Base-by-base conservation (phyloP, 2,329 filamentous ascomycete genomes). In the Aureobasidium leucospermi region DNA sequence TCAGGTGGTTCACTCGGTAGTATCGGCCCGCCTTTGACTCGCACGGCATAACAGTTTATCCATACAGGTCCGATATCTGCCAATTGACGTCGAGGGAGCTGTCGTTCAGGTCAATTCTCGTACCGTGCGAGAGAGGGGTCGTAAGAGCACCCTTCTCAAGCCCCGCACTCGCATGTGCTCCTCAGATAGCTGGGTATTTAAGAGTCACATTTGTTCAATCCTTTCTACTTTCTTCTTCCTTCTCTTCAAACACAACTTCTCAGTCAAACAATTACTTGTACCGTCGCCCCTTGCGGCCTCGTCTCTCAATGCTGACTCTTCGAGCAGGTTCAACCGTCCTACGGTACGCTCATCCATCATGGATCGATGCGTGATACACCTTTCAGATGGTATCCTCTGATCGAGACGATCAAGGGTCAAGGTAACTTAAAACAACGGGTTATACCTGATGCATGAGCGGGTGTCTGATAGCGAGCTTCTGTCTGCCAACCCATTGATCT, bases 401-500 rank as follows among this genome's bases (percentile, higher is more conserved):
- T 61, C 61, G 49, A 60, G 56, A 52, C 55, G 43, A 47, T 60
- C 53, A 58, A 58, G 55, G 39, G 59, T 66, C 65, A 65, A 67
- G 65, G 65, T 66, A 67, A 63, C 61, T 63, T 62, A 48, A 52
- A 64, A 39, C 61, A 47, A 45, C 58, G 51, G 47, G 47, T 51
- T 61, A 39, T 23, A 58, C 42, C 32, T 62, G 64, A 65, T 65
- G 65, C 66, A 67, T 67, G 65, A 64, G 62, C 66, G 64, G 66
- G 65, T 66, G 66, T 64, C 60, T 61, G 64, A 63, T 51, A 47
- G 46, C 39, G 46, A 57, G 43, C 36, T 49, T 58, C 59, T 58
- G 23, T 51, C 48, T 49, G 28, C 58, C 61, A 47, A 41, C 43
- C 42, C 49, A 39, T 51, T 43, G 53, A 41, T 48, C 36, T 11